These are phyloP conservation scores for Orychophragmus violaceus DNA, from an alignment of 345 rosid species.

Conservation along the genomic window DNA sequence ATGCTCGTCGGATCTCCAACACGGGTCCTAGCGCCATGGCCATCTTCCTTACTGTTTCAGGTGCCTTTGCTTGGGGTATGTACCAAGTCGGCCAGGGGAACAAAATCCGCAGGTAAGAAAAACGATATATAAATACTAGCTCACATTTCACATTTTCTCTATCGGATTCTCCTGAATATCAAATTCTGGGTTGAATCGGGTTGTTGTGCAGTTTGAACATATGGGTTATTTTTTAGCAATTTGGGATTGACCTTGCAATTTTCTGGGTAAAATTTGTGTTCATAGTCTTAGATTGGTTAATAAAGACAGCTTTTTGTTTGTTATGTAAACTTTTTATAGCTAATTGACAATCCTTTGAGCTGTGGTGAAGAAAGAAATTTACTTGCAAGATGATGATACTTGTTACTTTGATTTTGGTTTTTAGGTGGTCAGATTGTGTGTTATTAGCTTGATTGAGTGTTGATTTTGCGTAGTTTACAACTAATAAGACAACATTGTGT, in stretches of 20 bases:
- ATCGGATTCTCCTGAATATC: background rate
- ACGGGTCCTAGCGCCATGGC: constrained; percentile 95
- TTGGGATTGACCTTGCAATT: background rate
- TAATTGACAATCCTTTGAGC: background rate
- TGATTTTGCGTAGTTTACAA: background rate
- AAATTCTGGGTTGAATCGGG: background rate
- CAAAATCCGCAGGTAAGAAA: constrained; percentile 72
- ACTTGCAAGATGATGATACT: background rate
- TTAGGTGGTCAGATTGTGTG: background rate
- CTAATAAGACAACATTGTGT: background rate
- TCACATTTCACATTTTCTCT: background rate
- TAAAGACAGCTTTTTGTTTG: background rate
- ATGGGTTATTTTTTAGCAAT: too few species aligned
- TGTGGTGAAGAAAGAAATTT: constrained; percentile 3
- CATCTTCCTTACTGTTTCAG: constrained; percentile 69
- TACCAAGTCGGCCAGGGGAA: constrained; percentile 98
- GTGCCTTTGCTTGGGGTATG: constrained; percentile 92
- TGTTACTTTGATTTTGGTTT: background rate
- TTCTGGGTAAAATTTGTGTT: background rate
- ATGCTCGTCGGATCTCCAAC: constrained; percentile 92
- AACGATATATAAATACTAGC: background rate
- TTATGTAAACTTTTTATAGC: background rate
- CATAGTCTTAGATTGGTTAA: background rate
- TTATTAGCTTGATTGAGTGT: background rate
- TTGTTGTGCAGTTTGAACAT: background rate